These are phyloP conservation scores for Fraxinus ornus DNA, from an alignment of 305 asterid species.

Conservation along the genomic window DNA sequence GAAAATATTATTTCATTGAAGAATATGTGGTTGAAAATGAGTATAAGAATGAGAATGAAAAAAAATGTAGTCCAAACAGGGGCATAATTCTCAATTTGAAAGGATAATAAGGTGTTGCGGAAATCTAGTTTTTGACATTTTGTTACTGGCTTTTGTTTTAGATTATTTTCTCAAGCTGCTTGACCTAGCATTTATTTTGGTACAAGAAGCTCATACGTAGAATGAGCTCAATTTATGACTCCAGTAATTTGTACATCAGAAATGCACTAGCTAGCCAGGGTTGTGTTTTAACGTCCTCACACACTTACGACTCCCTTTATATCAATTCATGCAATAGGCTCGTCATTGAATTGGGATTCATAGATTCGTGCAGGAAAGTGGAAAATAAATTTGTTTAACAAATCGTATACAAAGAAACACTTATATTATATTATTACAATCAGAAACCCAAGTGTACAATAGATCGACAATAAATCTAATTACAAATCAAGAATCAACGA, in stretches of 20 bases:
- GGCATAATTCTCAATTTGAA: slow-evolving; percentile 26
- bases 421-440: not conserved
- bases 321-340: not conserved
- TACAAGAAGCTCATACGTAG: not conserved
- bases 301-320: not conserved
- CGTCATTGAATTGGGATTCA: not conserved
- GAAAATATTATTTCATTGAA: too few relatives aligned
- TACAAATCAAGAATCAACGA: not conserved
- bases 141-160: not conserved
- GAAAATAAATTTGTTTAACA: not conserved
- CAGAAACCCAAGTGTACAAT: not conserved
- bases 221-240: not conserved
- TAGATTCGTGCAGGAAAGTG: not conserved
- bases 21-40: too few relatives aligned
- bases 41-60: too few relatives aligned
- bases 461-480: too few relatives aligned
- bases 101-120: slow-evolving; percentile 2
- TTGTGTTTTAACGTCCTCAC: not conserved
- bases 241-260: not conserved
- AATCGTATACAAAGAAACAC: not conserved
- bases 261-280: not conserved
- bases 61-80: too few relatives aligned
- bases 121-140: not conserved
- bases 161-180: not conserved
- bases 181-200: not conserved